Evolutionary conservation across 2,329 filamentous ascomycete species (phyloP).

Genomic region (Aspergillus pseudoterreus): DNA sequence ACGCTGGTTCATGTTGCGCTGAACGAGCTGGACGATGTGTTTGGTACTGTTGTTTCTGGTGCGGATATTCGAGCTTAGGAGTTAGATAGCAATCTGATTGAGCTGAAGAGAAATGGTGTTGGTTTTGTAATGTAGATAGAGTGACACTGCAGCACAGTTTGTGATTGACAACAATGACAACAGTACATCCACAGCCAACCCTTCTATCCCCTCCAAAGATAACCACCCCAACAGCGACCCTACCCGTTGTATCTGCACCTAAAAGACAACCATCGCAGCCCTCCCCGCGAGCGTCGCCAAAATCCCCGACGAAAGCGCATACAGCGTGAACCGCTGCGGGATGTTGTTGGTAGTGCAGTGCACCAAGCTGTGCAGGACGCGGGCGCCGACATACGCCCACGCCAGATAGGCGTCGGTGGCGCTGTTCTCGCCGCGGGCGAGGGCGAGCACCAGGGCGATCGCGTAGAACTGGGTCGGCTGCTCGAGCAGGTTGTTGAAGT

Average conservation of each 20-base stretch:
- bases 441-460: conserved; percentile 32
- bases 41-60: conserved; percentile 58
- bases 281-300: conserved; percentile 29
- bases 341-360: conserved; percentile 38
- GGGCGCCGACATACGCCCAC: conserved; percentile 41
- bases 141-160: too few species aligned
- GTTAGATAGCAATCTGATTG: too few species aligned
- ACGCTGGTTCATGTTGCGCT: conserved; percentile 52
- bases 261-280: conserved; percentile 10
- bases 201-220: too few species aligned
- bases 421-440: conserved; percentile 17
- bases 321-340: conserved; percentile 33
- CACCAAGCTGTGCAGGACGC: conserved; percentile 40
- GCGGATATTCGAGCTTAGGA: conserved; percentile 35
- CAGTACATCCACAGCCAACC: too few species aligned
- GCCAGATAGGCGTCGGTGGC: conserved; percentile 31
- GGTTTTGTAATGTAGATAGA: conserved; percentile 1
- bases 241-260: background rate
- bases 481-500: conserved; percentile 44
- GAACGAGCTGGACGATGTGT: conserved; percentile 60
- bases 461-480: conserved; percentile 47
- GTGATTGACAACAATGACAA: too few species aligned
- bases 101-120: conserved; percentile 13
- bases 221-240: too few species aligned
- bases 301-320: conserved; percentile 26